Base-by-base conservation (phyloP, 2,329 filamentous ascomycete genomes). In the Ophiocordyceps camponoti-leonardi region DNA sequence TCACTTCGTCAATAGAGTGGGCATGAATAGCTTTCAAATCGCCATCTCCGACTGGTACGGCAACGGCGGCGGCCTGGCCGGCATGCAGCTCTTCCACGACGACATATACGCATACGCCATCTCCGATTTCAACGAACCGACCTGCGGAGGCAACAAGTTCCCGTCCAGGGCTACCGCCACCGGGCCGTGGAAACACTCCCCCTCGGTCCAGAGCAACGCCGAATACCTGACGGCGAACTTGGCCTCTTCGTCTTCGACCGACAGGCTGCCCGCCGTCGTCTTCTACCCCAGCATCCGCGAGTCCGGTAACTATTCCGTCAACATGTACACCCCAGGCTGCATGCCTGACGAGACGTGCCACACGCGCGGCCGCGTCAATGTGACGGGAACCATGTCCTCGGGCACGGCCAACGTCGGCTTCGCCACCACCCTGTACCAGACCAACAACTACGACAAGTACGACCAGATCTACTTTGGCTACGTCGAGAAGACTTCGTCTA, bases 401-500 rank as follows among this genome's bases (percentile, higher is more conserved):
- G 55, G 69, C 57, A 55, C 64, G 46, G 57, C 62, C 53, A 53
- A 65, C 44, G 58, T 61, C 33, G 67, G 74, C 6, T 69, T 79
- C 47, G 71, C 75, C 26, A 76, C 71, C 1, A 72, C 75, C 0
- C 66, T 95, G 8, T 93, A 75, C 58, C 92, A 98, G 62, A 94
- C 88, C 18, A 98, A 98, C 64, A 75, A 93, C 59, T 93, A 81
- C 60, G 90, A 96, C 68, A 98, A 98, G 63, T 96, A 94, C 57
- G 92, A 98, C 58, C 80, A 85, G 53, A 79, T 98, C 48, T 94
- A 87, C 63, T 83, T 81, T 52, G 92, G 88, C 42, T 79, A 79
- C 52, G 78, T 98, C 45, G 86, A 96, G 57, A 79, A 80, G 45
- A 79, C 75, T 45, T 81, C 76, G 11, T 68, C 67, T 50, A 74